Evolutionary conservation across 1,284 basidiomycete genomes (phyloP).

Genomic region (Anthracocystis setariae): DNA sequence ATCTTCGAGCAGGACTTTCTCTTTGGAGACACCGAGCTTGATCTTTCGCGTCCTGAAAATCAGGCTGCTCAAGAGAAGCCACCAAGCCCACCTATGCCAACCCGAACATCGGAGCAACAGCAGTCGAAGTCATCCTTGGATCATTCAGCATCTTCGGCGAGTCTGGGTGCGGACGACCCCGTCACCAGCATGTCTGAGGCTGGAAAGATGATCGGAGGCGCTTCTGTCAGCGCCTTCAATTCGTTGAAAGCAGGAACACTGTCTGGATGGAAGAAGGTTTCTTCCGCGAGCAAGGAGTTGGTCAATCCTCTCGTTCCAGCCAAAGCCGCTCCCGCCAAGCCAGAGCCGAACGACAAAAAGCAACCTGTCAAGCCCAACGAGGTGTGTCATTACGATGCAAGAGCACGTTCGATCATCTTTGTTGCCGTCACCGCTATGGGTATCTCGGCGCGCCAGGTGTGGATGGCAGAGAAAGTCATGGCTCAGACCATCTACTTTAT

Average conservation of each 20-base stretch:
- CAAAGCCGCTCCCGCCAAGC: not conserved
- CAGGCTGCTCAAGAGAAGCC: not conserved
- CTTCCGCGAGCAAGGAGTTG: constrained; percentile 40
- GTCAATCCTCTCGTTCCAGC: constrained; percentile 10
- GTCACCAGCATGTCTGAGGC: constrained; percentile 25
- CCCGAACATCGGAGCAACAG: constrained; percentile 1
- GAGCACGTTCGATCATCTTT: constrained; percentile 60
- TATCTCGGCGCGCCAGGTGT: constrained; percentile 40
- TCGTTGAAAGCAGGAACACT: constrained; percentile 40
- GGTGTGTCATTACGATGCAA: constrained; percentile 59
- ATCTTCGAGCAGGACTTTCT: constrained; percentile 58
- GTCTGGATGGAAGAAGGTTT: constrained; percentile 40
- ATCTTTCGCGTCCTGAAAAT: constrained; percentile 10
- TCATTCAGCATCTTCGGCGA: not conserved
- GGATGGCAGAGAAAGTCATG: constrained; percentile 59
- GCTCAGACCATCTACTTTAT: constrained; percentile 62
- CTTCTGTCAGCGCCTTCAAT: constrained; percentile 36
- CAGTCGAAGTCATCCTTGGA: not conserved
- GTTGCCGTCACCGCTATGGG: constrained; percentile 56
- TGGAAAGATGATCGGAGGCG: constrained; percentile 26
- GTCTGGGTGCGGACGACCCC: constrained; percentile 10
- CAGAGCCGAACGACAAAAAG: constrained; percentile 9
- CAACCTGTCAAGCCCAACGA: constrained; percentile 60
- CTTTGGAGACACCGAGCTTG: constrained; percentile 49
- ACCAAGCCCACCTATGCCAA: not conserved